Percentiles rank a stretch among this genome's conserved stretches.
Evolutionary conservation across 2,329 filamentous ascomycete species (phyloP).

Genomic region (Aspergillus brunneoviolaceus): DNA sequence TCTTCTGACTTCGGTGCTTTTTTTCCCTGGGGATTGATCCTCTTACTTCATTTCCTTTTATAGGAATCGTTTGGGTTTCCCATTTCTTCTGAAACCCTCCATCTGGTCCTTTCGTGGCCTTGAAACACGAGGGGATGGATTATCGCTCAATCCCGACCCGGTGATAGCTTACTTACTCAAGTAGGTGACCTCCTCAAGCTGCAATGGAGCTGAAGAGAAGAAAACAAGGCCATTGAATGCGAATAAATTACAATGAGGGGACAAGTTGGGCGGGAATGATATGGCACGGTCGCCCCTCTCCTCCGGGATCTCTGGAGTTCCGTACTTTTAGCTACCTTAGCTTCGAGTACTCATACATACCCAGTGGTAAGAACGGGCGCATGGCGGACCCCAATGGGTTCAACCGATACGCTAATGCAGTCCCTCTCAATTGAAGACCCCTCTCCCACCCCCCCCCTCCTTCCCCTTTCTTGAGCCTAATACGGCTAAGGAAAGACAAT

Average conservation of each 20-base stretch:
- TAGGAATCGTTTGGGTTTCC: no score
- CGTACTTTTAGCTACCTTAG: no score
- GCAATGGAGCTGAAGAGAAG: background rate
- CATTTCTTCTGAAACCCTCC: no score
- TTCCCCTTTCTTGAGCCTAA: background rate
- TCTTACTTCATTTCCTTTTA: no score
- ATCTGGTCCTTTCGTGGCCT: no score
- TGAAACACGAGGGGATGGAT: background rate
- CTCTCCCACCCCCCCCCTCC: background rate
- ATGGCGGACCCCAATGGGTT: background rate
- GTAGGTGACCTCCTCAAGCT: no score
- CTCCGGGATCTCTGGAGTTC: background rate
- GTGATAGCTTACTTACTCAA: no score
- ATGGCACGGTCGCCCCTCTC: background rate
- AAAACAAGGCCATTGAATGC: background rate
- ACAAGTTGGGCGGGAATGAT: background rate
- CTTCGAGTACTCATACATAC: background rate
- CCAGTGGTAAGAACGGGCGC: background rate
- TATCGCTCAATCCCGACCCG: background rate
- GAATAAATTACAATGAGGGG: background rate
- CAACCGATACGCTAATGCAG: background rate
- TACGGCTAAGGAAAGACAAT: background rate
- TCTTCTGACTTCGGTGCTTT: no score
- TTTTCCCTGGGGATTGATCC: no score
- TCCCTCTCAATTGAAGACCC: background rate